Conservation (phyloP, 805 yeast species). For the Nakazawaea holstii region DNA sequence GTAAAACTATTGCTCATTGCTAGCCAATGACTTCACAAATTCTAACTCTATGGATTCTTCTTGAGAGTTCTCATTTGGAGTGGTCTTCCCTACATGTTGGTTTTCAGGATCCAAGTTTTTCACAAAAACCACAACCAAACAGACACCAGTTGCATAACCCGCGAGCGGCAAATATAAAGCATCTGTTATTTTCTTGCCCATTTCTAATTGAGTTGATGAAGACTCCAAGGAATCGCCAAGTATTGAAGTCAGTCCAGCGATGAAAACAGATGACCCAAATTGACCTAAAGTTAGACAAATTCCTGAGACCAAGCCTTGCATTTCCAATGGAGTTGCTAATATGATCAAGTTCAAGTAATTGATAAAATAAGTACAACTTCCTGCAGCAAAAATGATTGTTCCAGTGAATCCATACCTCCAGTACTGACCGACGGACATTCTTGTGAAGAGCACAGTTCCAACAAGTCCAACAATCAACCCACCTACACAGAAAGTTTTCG, state of each 20-base stretch:
- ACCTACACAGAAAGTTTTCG: not conserved
- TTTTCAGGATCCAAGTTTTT: not conserved
- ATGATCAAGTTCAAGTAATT: slow-evolving; percentile 27
- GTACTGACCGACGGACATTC: not conserved
- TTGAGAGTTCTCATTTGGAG: no score
- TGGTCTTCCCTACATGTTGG: not conserved
- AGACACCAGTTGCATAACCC: not conserved
- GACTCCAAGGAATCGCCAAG: slow-evolving; percentile 16
- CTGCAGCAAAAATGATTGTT: slow-evolving; percentile 17
- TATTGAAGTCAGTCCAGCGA: slow-evolving; percentile 22
- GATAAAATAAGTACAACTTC: slow-evolving; percentile 27
- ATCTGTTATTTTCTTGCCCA: not conserved
- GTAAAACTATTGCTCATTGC: no score
- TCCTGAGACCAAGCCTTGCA: slow-evolving; percentile 36
- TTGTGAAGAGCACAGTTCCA: not conserved
- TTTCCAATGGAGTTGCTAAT: slow-evolving; percentile 28
- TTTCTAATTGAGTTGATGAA: not conserved
- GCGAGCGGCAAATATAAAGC: not conserved
- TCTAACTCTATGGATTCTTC: no score
- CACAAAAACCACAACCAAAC: not conserved
- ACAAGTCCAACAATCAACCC: not conserved
- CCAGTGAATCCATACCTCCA: not conserved
- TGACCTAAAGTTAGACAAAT: slow-evolving; percentile 30
- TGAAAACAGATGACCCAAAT: slow-evolving; percentile 24
- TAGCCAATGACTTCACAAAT: no score